phyloP scores from a whole-genome alignment of 1,284 basidiomycete species.

The Schizophyllum amplum region DNA sequence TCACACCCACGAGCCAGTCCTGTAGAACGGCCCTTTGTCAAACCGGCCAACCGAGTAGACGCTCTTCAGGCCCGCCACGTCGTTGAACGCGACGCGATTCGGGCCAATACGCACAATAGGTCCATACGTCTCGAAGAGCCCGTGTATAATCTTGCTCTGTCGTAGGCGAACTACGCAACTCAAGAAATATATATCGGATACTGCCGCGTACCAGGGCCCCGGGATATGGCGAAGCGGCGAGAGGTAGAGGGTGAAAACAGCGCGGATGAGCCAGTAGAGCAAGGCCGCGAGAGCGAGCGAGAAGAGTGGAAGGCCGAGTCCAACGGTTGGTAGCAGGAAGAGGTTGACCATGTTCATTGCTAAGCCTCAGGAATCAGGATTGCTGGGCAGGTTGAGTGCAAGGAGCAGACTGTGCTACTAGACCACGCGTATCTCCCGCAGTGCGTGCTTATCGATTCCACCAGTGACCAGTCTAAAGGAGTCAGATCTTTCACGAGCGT shows the following conservation, averaged over 20 bases:
- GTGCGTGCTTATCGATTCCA: no score
- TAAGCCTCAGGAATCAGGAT: no score
- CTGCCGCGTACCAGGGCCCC: conserved; percentile 57
- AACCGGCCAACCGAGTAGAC: conserved; percentile 66
- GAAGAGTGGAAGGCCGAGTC: not conserved
- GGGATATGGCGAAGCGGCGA: conserved; percentile 64
- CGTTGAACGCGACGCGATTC: conserved; percentile 66
- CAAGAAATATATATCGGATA: conserved; percentile 62
- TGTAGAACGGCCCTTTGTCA: conserved; percentile 66
- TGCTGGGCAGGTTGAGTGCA: no score
- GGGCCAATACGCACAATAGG: conserved; percentile 69
- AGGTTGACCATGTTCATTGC: no score
- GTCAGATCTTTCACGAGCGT: no score
- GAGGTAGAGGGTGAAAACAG: conserved; percentile 26
- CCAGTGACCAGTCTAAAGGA: no score
- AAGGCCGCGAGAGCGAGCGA: not conserved
- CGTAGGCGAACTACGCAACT: conserved; percentile 59
- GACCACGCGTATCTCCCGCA: no score
- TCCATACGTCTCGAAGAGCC: conserved; percentile 58
- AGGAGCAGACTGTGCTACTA: no score
- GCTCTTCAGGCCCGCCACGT: conserved; percentile 50
- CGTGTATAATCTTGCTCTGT: conserved; percentile 57
- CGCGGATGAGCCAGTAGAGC: not conserved
- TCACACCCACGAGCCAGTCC: conserved; percentile 28
- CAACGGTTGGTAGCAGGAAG: not conserved